Evolutionary conservation across 345 rosid genomes (phyloP).

Genomic region (Rhodomyrtus tomentosa): DNA sequence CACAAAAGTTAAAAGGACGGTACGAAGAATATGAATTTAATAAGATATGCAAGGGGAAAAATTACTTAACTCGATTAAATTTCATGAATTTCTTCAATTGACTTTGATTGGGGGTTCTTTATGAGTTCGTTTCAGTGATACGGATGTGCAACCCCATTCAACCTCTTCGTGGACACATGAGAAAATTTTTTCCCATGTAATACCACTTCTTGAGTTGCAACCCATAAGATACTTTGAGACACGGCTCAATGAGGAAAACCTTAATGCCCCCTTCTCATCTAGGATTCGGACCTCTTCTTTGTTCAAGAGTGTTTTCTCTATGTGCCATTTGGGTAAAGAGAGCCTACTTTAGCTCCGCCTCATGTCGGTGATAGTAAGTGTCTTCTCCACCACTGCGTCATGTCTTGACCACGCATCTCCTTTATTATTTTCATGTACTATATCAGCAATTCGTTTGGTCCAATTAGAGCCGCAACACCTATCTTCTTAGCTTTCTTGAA

Average conservation of each 20-base stretch:
- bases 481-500: not conserved
- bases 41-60: too few species aligned
- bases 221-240: not conserved
- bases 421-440: not conserved
- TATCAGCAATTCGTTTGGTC: not conserved
- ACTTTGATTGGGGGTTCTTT: too few species aligned
- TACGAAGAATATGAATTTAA: too few species aligned
- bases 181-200: not conserved
- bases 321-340: not conserved
- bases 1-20: too few species aligned
- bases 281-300: accelerated
- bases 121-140: accelerated
- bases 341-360: not conserved
- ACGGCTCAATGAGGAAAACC: not conserved
- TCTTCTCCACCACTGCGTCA: not conserved
- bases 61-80: too few species aligned
- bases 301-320: accelerated
- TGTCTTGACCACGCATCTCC: not conserved
- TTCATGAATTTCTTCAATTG: too few species aligned
- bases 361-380: accelerated
- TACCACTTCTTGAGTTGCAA: not conserved
- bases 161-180: not conserved
- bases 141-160: not conserved
- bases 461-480: conserved; percentile 6
- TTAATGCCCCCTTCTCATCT: not conserved